A percentile compares a stretch with the other conserved stretches of the same genome.
Conservation (phyloP, 768 basidiomycete genomes). For the Pleurotus giganteus region DNA sequence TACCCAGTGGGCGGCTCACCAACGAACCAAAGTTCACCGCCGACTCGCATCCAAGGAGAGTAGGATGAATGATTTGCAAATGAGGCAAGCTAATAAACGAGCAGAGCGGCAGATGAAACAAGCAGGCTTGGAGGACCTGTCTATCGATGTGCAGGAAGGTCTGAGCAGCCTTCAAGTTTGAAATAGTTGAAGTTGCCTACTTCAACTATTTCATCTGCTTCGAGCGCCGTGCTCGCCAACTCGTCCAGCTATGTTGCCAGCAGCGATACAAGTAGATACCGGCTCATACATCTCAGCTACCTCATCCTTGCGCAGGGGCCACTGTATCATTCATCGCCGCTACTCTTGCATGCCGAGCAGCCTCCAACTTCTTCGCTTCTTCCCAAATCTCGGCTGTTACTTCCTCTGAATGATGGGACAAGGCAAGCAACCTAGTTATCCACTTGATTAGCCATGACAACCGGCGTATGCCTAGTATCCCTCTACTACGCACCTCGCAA, state of each 20-base stretch:
- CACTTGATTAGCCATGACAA: not conserved
- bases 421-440: slow-evolving; percentile 53
- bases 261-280: too few relatives aligned
- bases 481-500: slow-evolving; percentile 55
- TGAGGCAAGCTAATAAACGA: slow-evolving; percentile 4
- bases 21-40: slow-evolving; percentile 53
- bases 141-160: too few relatives aligned
- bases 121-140: not conserved
- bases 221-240: too few relatives aligned
- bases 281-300: not conserved
- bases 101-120: slow-evolving; percentile 4
- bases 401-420: slow-evolving; percentile 55
- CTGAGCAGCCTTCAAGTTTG: too few relatives aligned
- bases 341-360: slow-evolving; percentile 1
- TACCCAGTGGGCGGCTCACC: slow-evolving; percentile 54
- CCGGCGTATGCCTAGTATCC: too few relatives aligned
- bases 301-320: too few relatives aligned
- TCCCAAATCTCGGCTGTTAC: slow-evolving; percentile 65
- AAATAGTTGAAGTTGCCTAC: too few relatives aligned
- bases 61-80: slow-evolving; percentile 6
- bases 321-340: not conserved
- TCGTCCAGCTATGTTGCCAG: too few relatives aligned
- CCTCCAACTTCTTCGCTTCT: slow-evolving; percentile 58
- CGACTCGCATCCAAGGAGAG: slow-evolving; percentile 35
- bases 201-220: too few relatives aligned